Evolutionary conservation across 768 basidiomycete species (phyloP), one percentile per base, ranked within the genome.

Genomic region (Glaciozyma antarctica): DNA sequence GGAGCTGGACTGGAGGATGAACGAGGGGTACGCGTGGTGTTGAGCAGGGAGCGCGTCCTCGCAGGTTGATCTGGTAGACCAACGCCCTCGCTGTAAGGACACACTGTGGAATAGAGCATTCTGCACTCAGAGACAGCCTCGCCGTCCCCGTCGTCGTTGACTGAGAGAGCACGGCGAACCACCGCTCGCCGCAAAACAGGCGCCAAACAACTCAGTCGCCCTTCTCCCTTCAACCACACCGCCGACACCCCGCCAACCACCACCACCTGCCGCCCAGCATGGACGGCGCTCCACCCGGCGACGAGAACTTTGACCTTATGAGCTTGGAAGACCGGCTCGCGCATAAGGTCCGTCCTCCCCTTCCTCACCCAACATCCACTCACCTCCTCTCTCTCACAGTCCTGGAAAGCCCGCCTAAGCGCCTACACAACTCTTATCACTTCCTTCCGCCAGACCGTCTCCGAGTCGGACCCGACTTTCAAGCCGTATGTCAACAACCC

Each of bases 341-440:
- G 9, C 90, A 97, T 81, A 98, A 97, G 75, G 79, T 78, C 3
- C 41, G 60, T 19, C 5, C 45, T 1, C 48, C 43, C 30, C 16
- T 0, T 30, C 38, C 28, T 10, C 16, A 45, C 32, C 2, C 28
- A 19, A 22, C 55, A 22, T 34, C 34, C 60, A 52, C 17, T 44
- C 8, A 7, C 15, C 22, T 22, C 26, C 30, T n/a, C 17, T 6
- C 34, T 15, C 8, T 0, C 43, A 10, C 62, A 80, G 82, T 94
- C 94, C 76, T 99, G 95, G 95, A 98, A 98, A 78, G 95, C 95
- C 64, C 86, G 95, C 71, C 84, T 94, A 73, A 90, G 85, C 76
- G 95, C 84, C 67, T 99, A 98, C 77, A 88, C 90, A 75, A 78
- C 86, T 26, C 83, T 98, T 69, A 84, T 87, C 79, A 86, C 88